Conservation (phyloP, 495 filamentous ascomycete species). For the Lasiosphaeria hispida region DNA sequence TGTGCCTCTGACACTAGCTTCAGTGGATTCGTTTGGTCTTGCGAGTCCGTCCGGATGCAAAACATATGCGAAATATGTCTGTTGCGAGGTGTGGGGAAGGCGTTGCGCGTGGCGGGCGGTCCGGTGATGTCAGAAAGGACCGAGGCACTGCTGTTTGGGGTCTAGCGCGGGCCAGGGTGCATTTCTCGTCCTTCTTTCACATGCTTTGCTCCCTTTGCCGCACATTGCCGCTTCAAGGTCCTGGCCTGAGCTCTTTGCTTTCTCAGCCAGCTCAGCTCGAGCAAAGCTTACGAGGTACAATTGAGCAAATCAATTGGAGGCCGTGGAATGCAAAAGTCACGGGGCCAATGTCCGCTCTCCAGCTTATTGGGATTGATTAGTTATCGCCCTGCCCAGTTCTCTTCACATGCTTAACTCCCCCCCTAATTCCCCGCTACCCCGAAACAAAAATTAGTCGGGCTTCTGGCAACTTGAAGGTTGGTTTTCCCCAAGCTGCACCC, state of each 20-base stretch:
- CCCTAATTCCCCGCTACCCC: slow-evolving; percentile 7
- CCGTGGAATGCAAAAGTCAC: neutral
- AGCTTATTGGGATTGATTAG: neutral
- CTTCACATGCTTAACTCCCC: slow-evolving; percentile 3
- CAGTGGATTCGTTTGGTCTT: too few species aligned
- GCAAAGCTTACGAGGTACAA: neutral
- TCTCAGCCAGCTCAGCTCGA: neutral
- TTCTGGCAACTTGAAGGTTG: neutral
- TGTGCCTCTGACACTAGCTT: neutral
- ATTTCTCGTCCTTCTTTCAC: slow-evolving; percentile 20
- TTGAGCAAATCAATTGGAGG: neutral
- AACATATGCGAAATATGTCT: neutral
- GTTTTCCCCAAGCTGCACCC: neutral
- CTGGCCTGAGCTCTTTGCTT: neutral
- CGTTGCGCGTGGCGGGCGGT: slow-evolving; percentile 5
- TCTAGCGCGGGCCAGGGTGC: slow-evolving; percentile 28
- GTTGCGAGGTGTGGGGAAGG: neutral
- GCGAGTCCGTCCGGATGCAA: too few species aligned
- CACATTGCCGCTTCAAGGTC: slow-evolving; percentile 7
- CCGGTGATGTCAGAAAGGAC: slow-evolving; percentile 39
- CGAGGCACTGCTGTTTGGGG: slow-evolving; percentile 36
- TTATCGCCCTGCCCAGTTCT: neutral
- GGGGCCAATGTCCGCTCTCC: too few species aligned
- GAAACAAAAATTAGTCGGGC: slow-evolving; percentile 1
- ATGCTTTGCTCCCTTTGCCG: slow-evolving; percentile 17